Percentiles rank a stretch among this genome's conserved stretches.
These are phyloP conservation scores for Psidium friedrichsthalianum DNA, from an alignment of 345 rosid genomes.

Conservation along the genomic window DNA sequence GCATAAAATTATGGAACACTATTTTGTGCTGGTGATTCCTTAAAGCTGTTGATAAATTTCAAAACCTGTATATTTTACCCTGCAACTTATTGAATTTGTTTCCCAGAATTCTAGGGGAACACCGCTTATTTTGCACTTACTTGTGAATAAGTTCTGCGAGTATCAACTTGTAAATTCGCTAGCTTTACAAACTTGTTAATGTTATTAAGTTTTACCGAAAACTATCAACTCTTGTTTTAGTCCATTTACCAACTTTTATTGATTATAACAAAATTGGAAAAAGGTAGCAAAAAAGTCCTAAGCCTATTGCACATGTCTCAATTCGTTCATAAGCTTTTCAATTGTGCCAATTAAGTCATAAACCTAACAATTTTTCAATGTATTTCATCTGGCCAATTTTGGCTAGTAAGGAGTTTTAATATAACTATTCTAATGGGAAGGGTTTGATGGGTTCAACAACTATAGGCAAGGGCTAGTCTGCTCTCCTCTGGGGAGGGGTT, in stretches of 20 bases:
- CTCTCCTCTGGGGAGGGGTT: too few relatives aligned
- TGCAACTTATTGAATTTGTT: neutral
- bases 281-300: too few relatives aligned
- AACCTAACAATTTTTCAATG: too few relatives aligned
- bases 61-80: neutral
- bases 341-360: too few relatives aligned
- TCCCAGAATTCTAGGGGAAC: neutral
- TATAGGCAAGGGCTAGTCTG: too few relatives aligned
- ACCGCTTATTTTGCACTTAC: neutral
- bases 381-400: too few relatives aligned
- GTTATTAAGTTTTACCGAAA: neutral
- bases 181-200: neutral
- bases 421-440: too few relatives aligned
- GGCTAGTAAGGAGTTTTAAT: too few relatives aligned
- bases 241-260: neutral
- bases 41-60: neutral
- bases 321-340: too few relatives aligned
- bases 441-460: too few relatives aligned
- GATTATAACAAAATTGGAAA: neutral
- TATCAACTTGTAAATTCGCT: neutral
- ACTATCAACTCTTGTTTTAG: neutral
- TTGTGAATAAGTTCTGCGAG: neutral
- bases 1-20: neutral
- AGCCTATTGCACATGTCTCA: too few relatives aligned
- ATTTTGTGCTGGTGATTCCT: neutral